These are phyloP conservation scores for Carpinus fangiana DNA, from an alignment of 306 rosid species.

Conservation along the genomic window DNA sequence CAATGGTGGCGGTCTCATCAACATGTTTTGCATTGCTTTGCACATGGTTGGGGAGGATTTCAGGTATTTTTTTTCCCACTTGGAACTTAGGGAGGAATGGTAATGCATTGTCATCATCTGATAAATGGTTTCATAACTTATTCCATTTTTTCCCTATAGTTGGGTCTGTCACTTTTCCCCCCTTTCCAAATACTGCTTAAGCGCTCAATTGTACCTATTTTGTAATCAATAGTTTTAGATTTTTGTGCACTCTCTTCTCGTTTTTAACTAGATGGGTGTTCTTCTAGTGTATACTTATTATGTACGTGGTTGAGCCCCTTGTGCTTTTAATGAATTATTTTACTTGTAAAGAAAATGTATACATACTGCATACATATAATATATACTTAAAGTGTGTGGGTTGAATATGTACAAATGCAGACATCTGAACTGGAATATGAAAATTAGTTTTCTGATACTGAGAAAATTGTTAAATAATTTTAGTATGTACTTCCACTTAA, in stretches of 20 bases:
- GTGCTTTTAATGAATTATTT: too few relatives aligned
- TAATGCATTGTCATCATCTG: not conserved
- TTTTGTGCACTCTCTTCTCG: too few relatives aligned
- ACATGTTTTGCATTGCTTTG: not conserved
- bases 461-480: not conserved
- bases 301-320: too few relatives aligned
- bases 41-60: not conserved
- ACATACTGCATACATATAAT: not conserved
- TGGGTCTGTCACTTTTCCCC: not conserved
- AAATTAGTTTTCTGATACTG: not conserved
- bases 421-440: not conserved
- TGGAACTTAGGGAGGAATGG: not conserved
- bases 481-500: not conserved
- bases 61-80: slow-evolving; percentile 7
- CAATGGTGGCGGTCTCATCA: slow-evolving; percentile 12
- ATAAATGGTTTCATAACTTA: not conserved
- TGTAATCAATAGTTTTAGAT: not conserved
- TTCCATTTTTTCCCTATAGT: not conserved
- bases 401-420: not conserved
- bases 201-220: not conserved
- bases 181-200: not conserved
- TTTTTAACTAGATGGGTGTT: too few relatives aligned
- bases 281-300: too few relatives aligned
- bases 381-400: not conserved
- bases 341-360: too few relatives aligned